These are phyloP conservation scores for Chytriomyces sp. DNA, from an alignment of 192 early-diverging fungal species.

Conservation along the genomic window DNA sequence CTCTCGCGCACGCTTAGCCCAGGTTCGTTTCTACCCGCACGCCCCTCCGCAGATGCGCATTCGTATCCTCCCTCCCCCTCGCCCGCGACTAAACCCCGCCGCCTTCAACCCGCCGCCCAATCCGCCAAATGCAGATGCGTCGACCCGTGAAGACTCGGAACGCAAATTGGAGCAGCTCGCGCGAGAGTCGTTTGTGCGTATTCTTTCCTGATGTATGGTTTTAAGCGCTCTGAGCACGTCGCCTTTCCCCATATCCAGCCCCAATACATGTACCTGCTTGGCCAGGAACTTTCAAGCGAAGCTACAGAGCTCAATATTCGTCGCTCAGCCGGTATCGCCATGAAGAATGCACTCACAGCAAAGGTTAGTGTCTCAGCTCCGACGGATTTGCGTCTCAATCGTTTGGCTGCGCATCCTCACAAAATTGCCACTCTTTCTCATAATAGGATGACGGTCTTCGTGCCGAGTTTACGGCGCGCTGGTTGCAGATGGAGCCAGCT, in stretches of 20 bases:
- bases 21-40: slow-evolving; percentile 46
- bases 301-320: slow-evolving; percentile 65
- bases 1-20: slow-evolving; percentile 78
- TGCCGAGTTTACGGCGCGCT: slow-evolving; percentile 36
- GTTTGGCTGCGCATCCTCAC: not conserved
- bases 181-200: slow-evolving; percentile 84
- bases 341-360: slow-evolving; percentile 91
- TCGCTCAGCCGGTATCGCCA: slow-evolving; percentile 80
- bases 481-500: slow-evolving; percentile 67
- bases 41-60: too few species aligned
- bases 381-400: slow-evolving; percentile 11
- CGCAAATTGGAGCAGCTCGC: slow-evolving; percentile 72
- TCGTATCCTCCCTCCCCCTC: too few species aligned
- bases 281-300: slow-evolving; percentile 84
- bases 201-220: not conserved
- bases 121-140: slow-evolving; percentile 60
- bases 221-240: not conserved
- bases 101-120: not conserved
- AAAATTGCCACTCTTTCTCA: not conserved
- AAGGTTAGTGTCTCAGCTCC: slow-evolving; percentile 79
- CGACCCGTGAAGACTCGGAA: slow-evolving; percentile 81
- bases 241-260: slow-evolving; percentile 34
- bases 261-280: slow-evolving; percentile 56
- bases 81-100: not conserved
- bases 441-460: slow-evolving; percentile 44